These are phyloP conservation scores for Incumbomyces delicatus DNA, from an alignment of 2,329 filamentous ascomycete species.

Conservation along the genomic window DNA sequence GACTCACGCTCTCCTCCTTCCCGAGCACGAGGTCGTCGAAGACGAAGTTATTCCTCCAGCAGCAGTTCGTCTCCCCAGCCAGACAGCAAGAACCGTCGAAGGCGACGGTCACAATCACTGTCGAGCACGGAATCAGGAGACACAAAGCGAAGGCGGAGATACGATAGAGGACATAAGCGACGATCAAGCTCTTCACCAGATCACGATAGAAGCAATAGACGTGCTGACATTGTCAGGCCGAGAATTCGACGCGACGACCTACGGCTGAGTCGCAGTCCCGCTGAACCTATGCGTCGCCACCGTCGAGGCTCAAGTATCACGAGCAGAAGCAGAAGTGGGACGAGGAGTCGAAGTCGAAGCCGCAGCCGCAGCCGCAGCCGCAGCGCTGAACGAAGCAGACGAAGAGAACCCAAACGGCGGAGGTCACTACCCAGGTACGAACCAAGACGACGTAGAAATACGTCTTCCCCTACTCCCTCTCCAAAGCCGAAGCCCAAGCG, in stretches of 20 bases:
- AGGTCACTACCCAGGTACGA: conserved; percentile 38
- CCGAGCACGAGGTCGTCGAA: conserved; percentile 36
- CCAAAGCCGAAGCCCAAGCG: conserved; percentile 23
- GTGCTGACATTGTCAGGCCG: conserved; percentile 43
- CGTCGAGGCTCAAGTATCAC: conserved; percentile 22
- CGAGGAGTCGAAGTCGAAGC: conserved; percentile 17
- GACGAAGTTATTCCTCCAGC: conserved; percentile 31
- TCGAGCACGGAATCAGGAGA: conserved; percentile 25
- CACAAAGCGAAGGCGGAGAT: conserved; percentile 24
- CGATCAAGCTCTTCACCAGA: conserved; percentile 35
- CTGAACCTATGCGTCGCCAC: conserved; percentile 25
- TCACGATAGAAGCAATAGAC: conserved; percentile 33
- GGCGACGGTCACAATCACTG: conserved; percentile 28
- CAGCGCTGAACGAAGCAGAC: conserved; percentile 8
- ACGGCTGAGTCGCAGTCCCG: conserved; percentile 32
- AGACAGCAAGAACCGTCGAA: conserved; percentile 21
- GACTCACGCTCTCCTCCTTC: conserved; percentile 47
- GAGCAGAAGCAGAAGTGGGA: conserved; percentile 22
- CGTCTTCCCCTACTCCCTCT: conserved; percentile 31
- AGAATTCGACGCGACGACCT: conserved; percentile 33
- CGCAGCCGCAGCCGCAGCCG: neutral
- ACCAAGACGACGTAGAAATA: conserved; percentile 34
- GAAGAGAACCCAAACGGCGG: conserved; percentile 31
- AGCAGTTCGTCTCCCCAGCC: conserved; percentile 29
- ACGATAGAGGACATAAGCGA: conserved; percentile 31